Conservation (phyloP, 2,329 filamentous ascomycete genomes). For the Colletotrichum lindemuthianum region DNA sequence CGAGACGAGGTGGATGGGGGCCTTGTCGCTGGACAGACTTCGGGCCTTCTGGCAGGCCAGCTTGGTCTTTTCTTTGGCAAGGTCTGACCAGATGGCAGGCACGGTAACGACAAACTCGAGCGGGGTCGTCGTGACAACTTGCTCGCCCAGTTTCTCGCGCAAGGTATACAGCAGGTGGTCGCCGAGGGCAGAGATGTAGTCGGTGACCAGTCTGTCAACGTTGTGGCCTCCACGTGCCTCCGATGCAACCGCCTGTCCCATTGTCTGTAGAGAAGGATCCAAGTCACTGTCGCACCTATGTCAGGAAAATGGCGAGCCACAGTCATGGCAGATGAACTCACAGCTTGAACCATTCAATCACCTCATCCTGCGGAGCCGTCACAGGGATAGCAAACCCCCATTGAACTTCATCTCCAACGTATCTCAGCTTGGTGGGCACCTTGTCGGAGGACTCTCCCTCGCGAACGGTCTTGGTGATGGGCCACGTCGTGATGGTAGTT, state of each 20-base stretch:
- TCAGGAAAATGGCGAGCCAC: background rate
- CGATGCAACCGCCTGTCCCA: conserved; percentile 43
- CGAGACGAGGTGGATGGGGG: conserved; percentile 57
- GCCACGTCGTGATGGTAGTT: conserved; percentile 57
- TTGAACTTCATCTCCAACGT: conserved; percentile 52
- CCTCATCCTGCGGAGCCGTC: conserved; percentile 49
- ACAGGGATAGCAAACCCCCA: conserved; percentile 62
- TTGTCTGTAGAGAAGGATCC: conserved; percentile 48
- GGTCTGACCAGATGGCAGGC: conserved; percentile 68
- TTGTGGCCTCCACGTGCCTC: conserved; percentile 45
- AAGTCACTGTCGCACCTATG: conserved; percentile 43
- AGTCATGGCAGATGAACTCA: conserved; percentile 42
- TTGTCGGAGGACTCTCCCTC: conserved; percentile 55
- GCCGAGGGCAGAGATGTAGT: conserved; percentile 60
- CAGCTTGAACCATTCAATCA: conserved; percentile 62
- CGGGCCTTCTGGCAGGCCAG: conserved; percentile 53
- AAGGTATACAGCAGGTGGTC: conserved; percentile 58
- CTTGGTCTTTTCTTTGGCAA: conserved; percentile 61
- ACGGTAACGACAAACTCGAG: conserved; percentile 67
- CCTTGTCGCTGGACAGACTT: conserved; percentile 42
- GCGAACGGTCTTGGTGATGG: conserved; percentile 47
- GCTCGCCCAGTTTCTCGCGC: conserved; percentile 51
- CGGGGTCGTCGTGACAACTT: conserved; percentile 53
- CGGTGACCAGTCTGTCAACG: conserved; percentile 54
- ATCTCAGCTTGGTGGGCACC: conserved; percentile 60